These are phyloP conservation scores for Wallacemonas sp. DNA, from an alignment of 208 protist species.

Conservation along the genomic window DNA sequence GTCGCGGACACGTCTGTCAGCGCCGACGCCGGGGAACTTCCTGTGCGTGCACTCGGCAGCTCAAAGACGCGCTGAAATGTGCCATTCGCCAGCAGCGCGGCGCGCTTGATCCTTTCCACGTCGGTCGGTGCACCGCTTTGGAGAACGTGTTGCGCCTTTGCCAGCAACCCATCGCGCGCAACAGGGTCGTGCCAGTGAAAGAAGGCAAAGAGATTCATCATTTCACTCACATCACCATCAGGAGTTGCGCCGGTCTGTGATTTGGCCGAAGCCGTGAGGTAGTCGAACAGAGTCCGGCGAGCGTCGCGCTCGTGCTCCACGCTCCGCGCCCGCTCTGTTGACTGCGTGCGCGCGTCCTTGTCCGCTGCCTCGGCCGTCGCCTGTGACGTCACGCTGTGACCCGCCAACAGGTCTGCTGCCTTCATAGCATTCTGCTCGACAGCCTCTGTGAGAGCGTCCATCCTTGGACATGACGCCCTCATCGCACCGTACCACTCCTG, in stretches of 20 bases:
- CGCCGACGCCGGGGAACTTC: too few species aligned
- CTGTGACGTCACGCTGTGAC: too few species aligned
- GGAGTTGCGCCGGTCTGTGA: slow-evolving; percentile 17
- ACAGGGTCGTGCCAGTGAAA: slow-evolving; percentile 10
- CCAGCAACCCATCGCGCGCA: background rate
- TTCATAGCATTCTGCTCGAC: too few species aligned
- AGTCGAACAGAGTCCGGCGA: background rate
- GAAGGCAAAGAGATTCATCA: background rate
- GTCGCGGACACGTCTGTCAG: slow-evolving; percentile 2
- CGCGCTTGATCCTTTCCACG: slow-evolving; percentile 5
- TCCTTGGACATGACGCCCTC: background rate
- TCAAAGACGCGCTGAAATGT: background rate
- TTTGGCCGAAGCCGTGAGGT: background rate
- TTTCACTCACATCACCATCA: background rate
- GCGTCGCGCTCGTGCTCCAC: background rate
- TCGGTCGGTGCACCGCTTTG: background rate
- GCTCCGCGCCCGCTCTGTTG: too few species aligned
- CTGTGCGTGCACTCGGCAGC: too few species aligned
- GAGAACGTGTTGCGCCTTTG: background rate
- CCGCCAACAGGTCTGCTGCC: too few species aligned
- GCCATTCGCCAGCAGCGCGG: background rate
- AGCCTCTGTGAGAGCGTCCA: background rate
- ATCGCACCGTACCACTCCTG: background rate
- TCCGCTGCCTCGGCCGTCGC: too few species aligned
- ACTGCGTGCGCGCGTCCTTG: too few species aligned